These are phyloP conservation scores for Neurospora sp. DNA, from an alignment of 2,329 filamentous ascomycete species.

Conservation along the genomic window DNA sequence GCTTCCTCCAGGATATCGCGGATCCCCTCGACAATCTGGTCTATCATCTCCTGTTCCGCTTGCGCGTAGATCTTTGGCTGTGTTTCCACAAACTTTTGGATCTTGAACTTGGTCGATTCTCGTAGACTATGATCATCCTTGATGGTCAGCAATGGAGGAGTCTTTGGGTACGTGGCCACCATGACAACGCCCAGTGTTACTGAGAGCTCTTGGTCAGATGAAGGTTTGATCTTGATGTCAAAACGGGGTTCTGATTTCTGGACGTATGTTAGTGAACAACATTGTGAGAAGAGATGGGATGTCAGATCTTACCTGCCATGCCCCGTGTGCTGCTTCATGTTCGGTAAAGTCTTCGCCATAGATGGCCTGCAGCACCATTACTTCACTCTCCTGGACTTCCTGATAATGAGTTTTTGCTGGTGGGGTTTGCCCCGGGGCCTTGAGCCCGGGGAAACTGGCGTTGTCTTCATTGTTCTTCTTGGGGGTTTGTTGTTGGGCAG, in stretches of 20 bases:
- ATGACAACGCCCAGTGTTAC: slow-evolving; percentile 69
- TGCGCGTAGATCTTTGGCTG: slow-evolving; percentile 44
- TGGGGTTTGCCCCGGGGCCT: slow-evolving; percentile 28
- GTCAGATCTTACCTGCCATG: slow-evolving; percentile 65
- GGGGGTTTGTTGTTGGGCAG: slow-evolving; percentile 26
- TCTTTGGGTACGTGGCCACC: slow-evolving; percentile 86
- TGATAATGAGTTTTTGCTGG: slow-evolving; percentile 55
- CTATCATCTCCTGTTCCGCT: slow-evolving; percentile 49
- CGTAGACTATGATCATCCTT: slow-evolving; percentile 56
- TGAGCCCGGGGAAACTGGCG: slow-evolving; percentile 43
- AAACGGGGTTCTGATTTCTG: slow-evolving; percentile 73
- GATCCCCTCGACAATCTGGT: slow-evolving; percentile 58
- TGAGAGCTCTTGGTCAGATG: slow-evolving; percentile 60
- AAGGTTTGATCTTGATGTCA: slow-evolving; percentile 67
- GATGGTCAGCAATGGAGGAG: slow-evolving; percentile 61
- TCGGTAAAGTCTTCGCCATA: slow-evolving; percentile 82
- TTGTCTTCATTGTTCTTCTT: slow-evolving; percentile 32
- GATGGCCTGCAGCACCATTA: slow-evolving; percentile 76
- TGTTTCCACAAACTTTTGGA: slow-evolving; percentile 54
- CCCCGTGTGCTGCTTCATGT: slow-evolving; percentile 58
- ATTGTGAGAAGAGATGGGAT: background rate
- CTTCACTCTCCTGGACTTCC: slow-evolving; percentile 79
- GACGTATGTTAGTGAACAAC: slow-evolving; percentile 4
- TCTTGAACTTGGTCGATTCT: slow-evolving; percentile 60
- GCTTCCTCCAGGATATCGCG: slow-evolving; percentile 78